Percentiles rank a stretch among this genome's conserved stretches.
phyloP scores from a whole-genome alignment of 1,284 basidiomycete species.

The Ustilago nuda region DNA sequence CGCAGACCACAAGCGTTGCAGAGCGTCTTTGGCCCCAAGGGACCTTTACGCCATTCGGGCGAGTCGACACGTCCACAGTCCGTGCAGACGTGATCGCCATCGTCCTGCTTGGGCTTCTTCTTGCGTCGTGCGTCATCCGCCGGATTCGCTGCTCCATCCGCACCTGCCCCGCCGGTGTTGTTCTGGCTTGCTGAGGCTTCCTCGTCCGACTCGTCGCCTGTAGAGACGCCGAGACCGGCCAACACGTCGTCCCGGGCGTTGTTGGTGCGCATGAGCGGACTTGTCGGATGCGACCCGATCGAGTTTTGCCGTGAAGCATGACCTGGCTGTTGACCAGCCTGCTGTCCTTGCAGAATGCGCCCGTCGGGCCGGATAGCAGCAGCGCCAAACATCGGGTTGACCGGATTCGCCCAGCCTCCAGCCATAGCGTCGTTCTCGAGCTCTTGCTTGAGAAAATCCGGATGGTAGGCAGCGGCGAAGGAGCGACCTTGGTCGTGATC shows the following conservation, averaged over 20 bases:
- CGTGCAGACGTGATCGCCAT: slow-evolving; percentile 66
- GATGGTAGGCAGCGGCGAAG: slow-evolving; percentile 41
- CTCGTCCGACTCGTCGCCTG: slow-evolving; percentile 45
- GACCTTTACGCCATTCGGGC: slow-evolving; percentile 68
- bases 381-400: slow-evolving; percentile 45
- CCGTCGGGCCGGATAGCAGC: slow-evolving; percentile 41
- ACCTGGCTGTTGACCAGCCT: slow-evolving; percentile 14
- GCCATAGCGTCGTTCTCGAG: slow-evolving; percentile 34
- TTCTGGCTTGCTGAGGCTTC: slow-evolving; percentile 25
- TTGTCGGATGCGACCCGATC: slow-evolving; percentile 42
- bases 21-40: slow-evolving; percentile 62
- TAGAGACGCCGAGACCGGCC: slow-evolving; percentile 38
- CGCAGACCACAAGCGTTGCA: slow-evolving; percentile 67
- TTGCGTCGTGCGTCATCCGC: slow-evolving; percentile 47
- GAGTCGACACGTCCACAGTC: slow-evolving; percentile 66
- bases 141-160: slow-evolving; percentile 13
- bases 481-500: slow-evolving; percentile 37
- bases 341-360: slow-evolving; percentile 15
- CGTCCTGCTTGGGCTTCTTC: slow-evolving; percentile 58
- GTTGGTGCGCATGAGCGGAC: slow-evolving; percentile 44
- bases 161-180: slow-evolving; percentile 11
- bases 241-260: slow-evolving; percentile 38
- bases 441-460: slow-evolving; percentile 52
- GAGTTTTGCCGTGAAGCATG: slow-evolving; percentile 39
- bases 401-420: slow-evolving; percentile 26